Conservation (phyloP, 306 rosid genomes). For the Delonix regia region DNA sequence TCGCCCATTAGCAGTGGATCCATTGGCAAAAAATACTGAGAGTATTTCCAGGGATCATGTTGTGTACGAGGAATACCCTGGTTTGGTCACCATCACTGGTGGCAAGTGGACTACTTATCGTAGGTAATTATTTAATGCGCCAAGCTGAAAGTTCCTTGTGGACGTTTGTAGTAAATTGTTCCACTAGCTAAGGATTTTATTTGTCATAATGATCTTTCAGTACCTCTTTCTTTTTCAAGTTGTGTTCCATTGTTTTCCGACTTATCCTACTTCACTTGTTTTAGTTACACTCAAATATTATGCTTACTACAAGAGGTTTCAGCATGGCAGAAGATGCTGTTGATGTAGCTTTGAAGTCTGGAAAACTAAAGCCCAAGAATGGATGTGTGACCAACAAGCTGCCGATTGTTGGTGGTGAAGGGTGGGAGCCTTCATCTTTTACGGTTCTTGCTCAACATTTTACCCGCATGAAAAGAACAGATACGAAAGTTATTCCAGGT, state of each 20-base stretch:
- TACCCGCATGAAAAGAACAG: constrained; percentile 65
- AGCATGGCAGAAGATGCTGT: constrained; percentile 98
- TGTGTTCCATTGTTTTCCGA: neutral
- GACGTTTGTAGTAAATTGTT: constrained; percentile 21
- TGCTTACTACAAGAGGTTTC: constrained; percentile 43
- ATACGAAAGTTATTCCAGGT: constrained; percentile 71
- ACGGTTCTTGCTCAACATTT: constrained; percentile 80
- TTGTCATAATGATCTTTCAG: constrained; percentile 5
- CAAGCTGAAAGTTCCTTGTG: constrained; percentile 18
- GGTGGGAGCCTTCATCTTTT: constrained; percentile 82
- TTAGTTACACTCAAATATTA: constrained; percentile 11
- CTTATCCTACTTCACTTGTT: constrained; percentile 10
- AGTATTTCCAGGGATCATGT: constrained; percentile 88
- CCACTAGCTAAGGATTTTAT: neutral
- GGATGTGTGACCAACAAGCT: constrained; percentile 62
- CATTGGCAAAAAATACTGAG: constrained; percentile 71
- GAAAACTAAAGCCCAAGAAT: constrained; percentile 62
- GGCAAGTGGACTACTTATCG: constrained; percentile 96
- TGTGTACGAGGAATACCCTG: constrained; percentile 82
- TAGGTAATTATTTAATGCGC: constrained; percentile 49
- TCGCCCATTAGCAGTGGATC: constrained; percentile 81
- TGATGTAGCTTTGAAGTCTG: constrained; percentile 75
- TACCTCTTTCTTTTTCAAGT: constrained; percentile 4
- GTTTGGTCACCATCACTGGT: constrained; percentile 85
- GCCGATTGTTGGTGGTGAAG: constrained; percentile 69